Evolutionary conservation across 805 yeast species (phyloP).

Genomic region (Teunomyces stri): DNA sequence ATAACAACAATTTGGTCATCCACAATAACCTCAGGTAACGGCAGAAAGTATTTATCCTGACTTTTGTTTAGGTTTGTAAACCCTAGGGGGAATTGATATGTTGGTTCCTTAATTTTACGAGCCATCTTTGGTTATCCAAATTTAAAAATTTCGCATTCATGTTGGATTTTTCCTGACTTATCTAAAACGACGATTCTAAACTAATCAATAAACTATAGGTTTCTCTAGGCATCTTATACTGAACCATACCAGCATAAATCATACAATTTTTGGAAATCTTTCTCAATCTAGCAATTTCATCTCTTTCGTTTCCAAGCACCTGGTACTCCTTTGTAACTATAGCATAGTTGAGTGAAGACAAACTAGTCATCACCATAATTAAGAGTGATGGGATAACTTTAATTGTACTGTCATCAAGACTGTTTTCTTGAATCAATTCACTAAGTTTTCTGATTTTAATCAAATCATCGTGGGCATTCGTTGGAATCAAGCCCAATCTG

Average conservation of each 20-base stretch:
- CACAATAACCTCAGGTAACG: slow-evolving; percentile 21
- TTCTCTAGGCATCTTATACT: slow-evolving; percentile 87
- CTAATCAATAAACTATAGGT: slow-evolving; percentile 68
- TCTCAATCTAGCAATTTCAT: slow-evolving; percentile 54
- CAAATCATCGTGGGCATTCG: slow-evolving; percentile 46
- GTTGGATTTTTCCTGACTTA: neutral
- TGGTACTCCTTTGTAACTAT: slow-evolving; percentile 43
- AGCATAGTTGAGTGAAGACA: slow-evolving; percentile 54
- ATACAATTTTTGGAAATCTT: slow-evolving; percentile 78
- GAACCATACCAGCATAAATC: slow-evolving; percentile 93
- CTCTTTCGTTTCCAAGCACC: slow-evolving; percentile 45
- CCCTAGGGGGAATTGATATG: slow-evolving; percentile 17
- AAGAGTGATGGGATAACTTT: slow-evolving; percentile 79
- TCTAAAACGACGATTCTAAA: slow-evolving; percentile 48
- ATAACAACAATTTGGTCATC: slow-evolving; percentile 41
- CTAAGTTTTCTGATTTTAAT: slow-evolving; percentile 63
- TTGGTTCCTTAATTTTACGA: neutral
- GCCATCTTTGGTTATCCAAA: neutral
- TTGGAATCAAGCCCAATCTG: slow-evolving; percentile 65
- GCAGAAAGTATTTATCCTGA: slow-evolving; percentile 15
- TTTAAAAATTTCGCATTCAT: neutral
- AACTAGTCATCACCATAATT: slow-evolving; percentile 76
- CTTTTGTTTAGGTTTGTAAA: slow-evolving; percentile 12
- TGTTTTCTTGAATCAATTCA: slow-evolving; percentile 54
- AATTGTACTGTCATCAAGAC: slow-evolving; percentile 66